Base-by-base conservation (phyloP, 345 rosid genomes). In the Citrus sinensis region DNA sequence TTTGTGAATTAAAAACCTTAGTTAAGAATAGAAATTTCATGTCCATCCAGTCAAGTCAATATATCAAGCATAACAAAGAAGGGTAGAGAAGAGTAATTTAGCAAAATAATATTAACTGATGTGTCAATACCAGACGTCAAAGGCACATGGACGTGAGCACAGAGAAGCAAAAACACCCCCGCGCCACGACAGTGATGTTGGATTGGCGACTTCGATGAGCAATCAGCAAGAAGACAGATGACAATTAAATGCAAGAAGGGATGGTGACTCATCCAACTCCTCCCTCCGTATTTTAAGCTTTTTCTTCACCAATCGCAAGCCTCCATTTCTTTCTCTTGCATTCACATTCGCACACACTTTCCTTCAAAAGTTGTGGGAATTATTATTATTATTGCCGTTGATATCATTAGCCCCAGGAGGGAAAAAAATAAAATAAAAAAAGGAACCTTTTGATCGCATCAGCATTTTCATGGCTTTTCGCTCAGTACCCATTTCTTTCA, bases 381-480 rank as follows among this genome's bases (percentile, higher is more conserved):
- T 49, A 0, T 70, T 27, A 27, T 46, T 14, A 6, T 20, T 4
- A 1, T 34, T 24, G 2, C 11, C 55, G 71, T 59, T 46, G 17
- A 13, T 46, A 13, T 13, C 51, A 4, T 13, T 46, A 3, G 3
- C 51, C 51, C 16, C 17, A 13, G 16, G 37, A 35, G 7, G 37
- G 37, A 3, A 11, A 11, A 66, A 63, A 40, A 56, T 32, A 32
- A 32, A 32, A 32, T 32, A 4, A 27, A 3, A 6, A 67, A 40
- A 42, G 11, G 0, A 39, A 1, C 4, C 7, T 19, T 13, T 20
- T 65, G 9, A 16, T 66, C 39, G 25, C 24, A 10, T 39, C 58
- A 27, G n/a, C 66, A 42, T n/a, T 35, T 55, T 59, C 80, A 87
- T 89, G 87, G 90, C 85, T 71, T 51, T 74, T 63, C 74, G 64